A percentile compares a stretch with the other conserved stretches of the same genome.
These are phyloP conservation scores for Globomyces pollinis-pini DNA, from an alignment of 192 early-diverging fungal genomes.

Conservation along the genomic window DNA sequence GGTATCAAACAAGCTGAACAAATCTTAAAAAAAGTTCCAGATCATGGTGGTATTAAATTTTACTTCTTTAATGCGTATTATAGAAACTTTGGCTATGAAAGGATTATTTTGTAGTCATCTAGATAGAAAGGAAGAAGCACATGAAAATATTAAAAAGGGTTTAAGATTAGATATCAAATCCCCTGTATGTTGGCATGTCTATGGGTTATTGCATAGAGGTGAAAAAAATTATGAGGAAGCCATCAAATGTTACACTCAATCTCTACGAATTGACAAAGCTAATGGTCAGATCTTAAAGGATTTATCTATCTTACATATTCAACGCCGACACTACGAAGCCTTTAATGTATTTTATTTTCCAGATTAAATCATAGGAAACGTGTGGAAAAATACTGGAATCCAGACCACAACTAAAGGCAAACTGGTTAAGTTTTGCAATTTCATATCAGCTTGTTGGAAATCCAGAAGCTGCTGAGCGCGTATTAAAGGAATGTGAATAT, in stretches of 20 bases:
- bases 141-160: conserved; percentile 79
- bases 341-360: conserved; percentile 49
- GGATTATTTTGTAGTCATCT: conserved; percentile 84
- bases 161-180: conserved; percentile 70
- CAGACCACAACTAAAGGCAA: conserved; percentile 59
- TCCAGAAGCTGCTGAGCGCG: conserved; percentile 65
- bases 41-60: conserved; percentile 70
- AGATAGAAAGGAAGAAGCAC: conserved; percentile 87
- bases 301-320: conserved; percentile 74
- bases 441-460: conserved; percentile 74
- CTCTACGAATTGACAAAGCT: conserved; percentile 75
- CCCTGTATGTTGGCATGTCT: conserved; percentile 97
- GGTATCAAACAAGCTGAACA: conserved; percentile 84
- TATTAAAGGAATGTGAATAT: conserved; percentile 62
- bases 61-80: neutral
- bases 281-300: conserved; percentile 92
- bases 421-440: conserved; percentile 81
- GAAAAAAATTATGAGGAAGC: conserved; percentile 93
- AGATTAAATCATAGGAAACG: conserved; percentile 49
- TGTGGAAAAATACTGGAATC: conserved; percentile 59
- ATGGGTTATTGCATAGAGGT: conserved; percentile 80
- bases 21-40: conserved; percentile 88
- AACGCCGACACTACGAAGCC: conserved; percentile 79
- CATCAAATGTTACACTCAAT: conserved; percentile 81
- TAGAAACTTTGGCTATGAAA: conserved; percentile 93